Evolutionary conservation across 331 rosid species (phyloP).

Genomic region (Quercus tomentella): DNA sequence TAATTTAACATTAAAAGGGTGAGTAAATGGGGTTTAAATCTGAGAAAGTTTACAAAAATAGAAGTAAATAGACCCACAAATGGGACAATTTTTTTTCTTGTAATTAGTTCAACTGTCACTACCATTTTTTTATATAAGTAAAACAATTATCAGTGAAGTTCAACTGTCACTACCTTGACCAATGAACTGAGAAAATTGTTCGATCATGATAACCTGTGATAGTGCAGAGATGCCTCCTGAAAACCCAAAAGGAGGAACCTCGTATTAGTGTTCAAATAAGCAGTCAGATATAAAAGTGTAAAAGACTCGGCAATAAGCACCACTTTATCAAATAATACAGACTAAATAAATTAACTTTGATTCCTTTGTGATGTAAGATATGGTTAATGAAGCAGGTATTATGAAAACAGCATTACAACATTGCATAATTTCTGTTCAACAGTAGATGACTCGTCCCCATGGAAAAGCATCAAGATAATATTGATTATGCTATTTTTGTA

Average conservation of each 20-base stretch:
- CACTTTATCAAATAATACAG: not conserved
- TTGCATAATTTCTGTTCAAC: not conserved
- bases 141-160: not conserved
- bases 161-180: constrained; percentile 67
- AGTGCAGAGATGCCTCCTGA: constrained; percentile 77
- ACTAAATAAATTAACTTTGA: not conserved
- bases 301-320: not conserved
- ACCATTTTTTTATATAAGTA: constrained; percentile 27
- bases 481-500: no score
- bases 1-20: not conserved
- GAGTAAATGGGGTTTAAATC: not conserved
- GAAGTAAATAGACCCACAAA: not conserved
- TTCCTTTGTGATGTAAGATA: not conserved
- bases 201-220: constrained; percentile 80
- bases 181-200: constrained; percentile 80
- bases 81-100: constrained; percentile 8
- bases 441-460: no score
- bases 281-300: not conserved
- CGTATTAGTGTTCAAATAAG: not conserved
- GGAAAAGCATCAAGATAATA: no score
- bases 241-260: constrained; percentile 25
- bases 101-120: constrained; percentile 15
- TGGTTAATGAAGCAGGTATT: not conserved
- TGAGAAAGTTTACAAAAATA: not conserved
- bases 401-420: not conserved